Conservation (phyloP, 208 protist genomes). For the Kentomonas sorsogonicus region DNA sequence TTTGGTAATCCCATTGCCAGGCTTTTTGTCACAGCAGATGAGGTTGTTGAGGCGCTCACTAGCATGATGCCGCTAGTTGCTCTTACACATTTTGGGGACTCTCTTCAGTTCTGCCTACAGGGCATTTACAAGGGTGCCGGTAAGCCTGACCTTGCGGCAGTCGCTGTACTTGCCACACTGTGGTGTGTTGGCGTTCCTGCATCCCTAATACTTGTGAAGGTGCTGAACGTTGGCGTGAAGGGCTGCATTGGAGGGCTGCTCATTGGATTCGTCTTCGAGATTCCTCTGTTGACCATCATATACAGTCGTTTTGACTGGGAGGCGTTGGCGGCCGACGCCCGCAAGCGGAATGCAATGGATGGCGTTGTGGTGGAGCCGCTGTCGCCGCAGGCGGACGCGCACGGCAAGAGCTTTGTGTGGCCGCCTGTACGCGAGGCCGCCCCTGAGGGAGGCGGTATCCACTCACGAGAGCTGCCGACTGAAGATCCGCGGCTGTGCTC, state of each 20-base stretch:
- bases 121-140: slow-evolving; percentile 58
- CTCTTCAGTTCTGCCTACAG: slow-evolving; percentile 60
- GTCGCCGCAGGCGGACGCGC: no score
- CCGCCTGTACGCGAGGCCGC: no score
- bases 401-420: no score
- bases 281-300: slow-evolving; percentile 37
- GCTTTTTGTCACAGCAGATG: slow-evolving; percentile 36
- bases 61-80: slow-evolving; percentile 49
- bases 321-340: slow-evolving; percentile 34
- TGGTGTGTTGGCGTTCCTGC: slow-evolving; percentile 61
- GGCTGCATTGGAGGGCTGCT: slow-evolving; percentile 46
- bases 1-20: slow-evolving; percentile 51
- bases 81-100: slow-evolving; percentile 51
- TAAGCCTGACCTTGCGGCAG: slow-evolving; percentile 34
- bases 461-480: no score
- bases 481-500: no score
- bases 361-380: slow-evolving; percentile 16
- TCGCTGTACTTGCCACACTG: slow-evolving; percentile 48
- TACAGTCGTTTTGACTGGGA: slow-evolving; percentile 55
- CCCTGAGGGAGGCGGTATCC: no score
- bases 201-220: slow-evolving; percentile 48
- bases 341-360: slow-evolving; percentile 17
- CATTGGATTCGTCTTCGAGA: slow-evolving; percentile 46
- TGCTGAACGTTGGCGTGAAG: slow-evolving; percentile 37
- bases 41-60: slow-evolving; percentile 24